These are phyloP conservation scores for Trypanosomatidae sp. DNA, from an alignment of 208 protist genomes.

Conservation along the genomic window DNA sequence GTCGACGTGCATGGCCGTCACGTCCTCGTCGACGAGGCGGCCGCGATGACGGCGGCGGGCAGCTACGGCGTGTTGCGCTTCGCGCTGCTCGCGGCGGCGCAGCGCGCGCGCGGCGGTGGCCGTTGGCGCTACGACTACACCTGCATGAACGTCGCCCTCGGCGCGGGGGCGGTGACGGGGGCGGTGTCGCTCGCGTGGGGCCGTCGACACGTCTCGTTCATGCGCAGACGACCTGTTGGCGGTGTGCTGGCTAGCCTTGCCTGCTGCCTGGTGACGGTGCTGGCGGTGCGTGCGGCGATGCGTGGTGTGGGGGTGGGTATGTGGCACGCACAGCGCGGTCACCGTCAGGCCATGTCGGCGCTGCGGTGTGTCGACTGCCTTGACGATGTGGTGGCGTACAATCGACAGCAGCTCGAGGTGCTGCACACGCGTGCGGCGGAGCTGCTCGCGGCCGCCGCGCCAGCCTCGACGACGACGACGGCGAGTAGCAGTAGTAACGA, in stretches of 20 bases:
- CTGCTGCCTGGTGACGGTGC: constrained; percentile 19
- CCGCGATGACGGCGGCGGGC: constrained; percentile 21
- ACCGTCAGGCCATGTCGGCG: constrained; percentile 37
- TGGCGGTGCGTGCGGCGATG: constrained; percentile 24
- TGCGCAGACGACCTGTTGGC: constrained; percentile 52
- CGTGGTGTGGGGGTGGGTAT: constrained; percentile 47
- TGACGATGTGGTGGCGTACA: constrained; percentile 63
- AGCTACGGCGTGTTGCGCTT: constrained; percentile 70
- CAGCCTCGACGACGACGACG: too few relatives aligned
- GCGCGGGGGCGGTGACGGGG: constrained; percentile 21
- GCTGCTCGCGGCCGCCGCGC: too few relatives aligned
- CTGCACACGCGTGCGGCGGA: constrained; percentile 21
- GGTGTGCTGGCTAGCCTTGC: constrained; percentile 17
- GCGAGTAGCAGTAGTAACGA: too few relatives aligned
- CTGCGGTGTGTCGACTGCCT: constrained; percentile 65
- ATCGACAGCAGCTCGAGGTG: constrained; percentile 35
- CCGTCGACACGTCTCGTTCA: constrained; percentile 29
- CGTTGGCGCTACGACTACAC: constrained; percentile 72
- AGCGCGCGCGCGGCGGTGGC: constrained; percentile 49
- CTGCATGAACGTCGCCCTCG: constrained; percentile 68
- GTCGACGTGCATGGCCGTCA: constrained; percentile 64
- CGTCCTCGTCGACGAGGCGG: constrained; percentile 59
- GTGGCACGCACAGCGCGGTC: constrained; percentile 47
- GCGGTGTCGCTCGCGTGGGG: constrained; percentile 23
- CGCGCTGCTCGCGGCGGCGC: constrained; percentile 36